phyloP scores from a whole-genome alignment of 768 basidiomycete species.

The Suillus plorans region DNA sequence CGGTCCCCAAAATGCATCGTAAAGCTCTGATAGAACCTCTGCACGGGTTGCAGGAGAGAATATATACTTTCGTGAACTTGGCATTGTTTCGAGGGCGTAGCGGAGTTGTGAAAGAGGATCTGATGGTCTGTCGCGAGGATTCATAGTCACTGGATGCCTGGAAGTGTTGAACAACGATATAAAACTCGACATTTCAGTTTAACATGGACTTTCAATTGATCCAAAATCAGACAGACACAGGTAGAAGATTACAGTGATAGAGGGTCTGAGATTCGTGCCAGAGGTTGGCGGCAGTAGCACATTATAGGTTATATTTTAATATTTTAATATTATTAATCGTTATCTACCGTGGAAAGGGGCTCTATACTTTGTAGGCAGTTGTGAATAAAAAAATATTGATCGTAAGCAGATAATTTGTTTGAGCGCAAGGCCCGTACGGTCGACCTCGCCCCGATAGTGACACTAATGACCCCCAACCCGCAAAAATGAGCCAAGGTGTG shows the following conservation, averaged over 20 bases:
- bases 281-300: not conserved
- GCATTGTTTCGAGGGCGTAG: constrained; percentile 79
- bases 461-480: no score
- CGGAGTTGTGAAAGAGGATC: constrained; percentile 73
- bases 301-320: no score
- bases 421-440: no score
- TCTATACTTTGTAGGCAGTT: no score
- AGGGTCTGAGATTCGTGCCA: not conserved
- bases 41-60: constrained; percentile 74
- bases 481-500: no score
- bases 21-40: constrained; percentile 80
- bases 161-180: constrained; percentile 43
- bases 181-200: constrained; percentile 2
- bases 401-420: no score
- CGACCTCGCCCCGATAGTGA: no score
- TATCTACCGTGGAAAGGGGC: no score
- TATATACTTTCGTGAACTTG: constrained; percentile 72
- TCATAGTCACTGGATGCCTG: constrained; percentile 54
- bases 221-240: not conserved
- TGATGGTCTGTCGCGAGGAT: constrained; percentile 51
- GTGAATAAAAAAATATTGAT: no score
- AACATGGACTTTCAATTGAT: not conserved
- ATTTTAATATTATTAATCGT: no score
- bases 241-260: not conserved
- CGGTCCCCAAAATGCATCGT: constrained; percentile 79